These are phyloP conservation scores for Saturnispora hagleri DNA, from an alignment of 805 yeast genomes.

Conservation along the genomic window DNA sequence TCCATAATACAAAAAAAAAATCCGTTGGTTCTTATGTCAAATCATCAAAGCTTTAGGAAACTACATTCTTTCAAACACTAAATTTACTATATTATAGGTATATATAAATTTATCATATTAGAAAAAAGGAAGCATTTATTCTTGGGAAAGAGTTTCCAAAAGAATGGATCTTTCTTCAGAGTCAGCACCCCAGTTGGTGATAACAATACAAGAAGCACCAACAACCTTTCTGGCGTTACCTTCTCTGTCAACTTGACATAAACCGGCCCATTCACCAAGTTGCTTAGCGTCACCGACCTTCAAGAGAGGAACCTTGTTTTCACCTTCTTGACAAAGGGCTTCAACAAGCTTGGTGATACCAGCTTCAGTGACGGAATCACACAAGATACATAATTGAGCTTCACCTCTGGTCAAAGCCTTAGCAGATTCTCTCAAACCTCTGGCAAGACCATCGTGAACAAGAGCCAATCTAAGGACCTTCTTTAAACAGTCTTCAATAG, in stretches of 20 bases:
- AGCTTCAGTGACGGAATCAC: constrained; percentile 97
- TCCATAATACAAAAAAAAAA: neutral
- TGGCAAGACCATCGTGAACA: constrained; percentile 98
- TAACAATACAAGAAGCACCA: constrained; percentile 99
- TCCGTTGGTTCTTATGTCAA: no score
- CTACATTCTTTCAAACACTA: neutral
- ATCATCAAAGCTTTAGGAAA: no score
- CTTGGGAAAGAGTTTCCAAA: constrained; percentile 91
- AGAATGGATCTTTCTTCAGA: constrained; percentile 94
- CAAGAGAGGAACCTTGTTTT: constrained; percentile 92
- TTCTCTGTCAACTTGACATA: constrained; percentile 98
- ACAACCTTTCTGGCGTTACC: constrained; percentile 99
- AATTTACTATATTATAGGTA: neutral
- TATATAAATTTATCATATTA: neutral
- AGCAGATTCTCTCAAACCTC: constrained; percentile 99
- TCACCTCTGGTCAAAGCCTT: constrained; percentile 97
- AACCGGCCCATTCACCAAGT: constrained; percentile 99
- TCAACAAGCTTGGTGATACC: constrained; percentile 94
- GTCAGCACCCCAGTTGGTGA: constrained; percentile 99
- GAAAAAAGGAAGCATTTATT: constrained; percentile 35
- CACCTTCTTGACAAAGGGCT: constrained; percentile 98
- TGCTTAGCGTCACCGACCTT: constrained; percentile 99
- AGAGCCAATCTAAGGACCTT: constrained; percentile 96
- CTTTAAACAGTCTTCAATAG: constrained; percentile 97
- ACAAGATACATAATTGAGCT: constrained; percentile 95